Base-by-base conservation (phyloP, 345 rosid genomes). In the Crucihimalaya himalaica region DNA sequence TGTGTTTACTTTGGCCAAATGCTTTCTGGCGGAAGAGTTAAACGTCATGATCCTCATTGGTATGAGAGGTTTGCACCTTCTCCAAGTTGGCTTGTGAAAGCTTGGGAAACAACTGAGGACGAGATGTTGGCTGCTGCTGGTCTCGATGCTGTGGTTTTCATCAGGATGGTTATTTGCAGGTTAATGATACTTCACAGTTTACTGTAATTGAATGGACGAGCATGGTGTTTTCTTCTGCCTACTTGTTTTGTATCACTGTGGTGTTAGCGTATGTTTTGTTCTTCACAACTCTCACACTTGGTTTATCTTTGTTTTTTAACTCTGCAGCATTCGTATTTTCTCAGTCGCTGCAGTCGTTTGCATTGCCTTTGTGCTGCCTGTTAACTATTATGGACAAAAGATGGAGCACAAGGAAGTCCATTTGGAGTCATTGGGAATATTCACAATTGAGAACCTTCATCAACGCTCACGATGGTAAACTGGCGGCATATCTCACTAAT, bases 41-140 rank as follows among this genome's bases (percentile, higher is more conserved):
- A 73, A 54, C 79, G 66, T 34, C 43, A 14, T 20, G 87, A 84
- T 68, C 81, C 83, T 71, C 63, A 69, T 68, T 80, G 86, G 77
- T 78, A 90, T 18, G 88, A 90, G 55, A 89, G 98, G 75, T 92
- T 90, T 65, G 89, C 83, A 3, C 98, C 98, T 0, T 87, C 98
- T 32, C 92, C 99, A 0, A 83, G 97, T 81, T 95, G 99, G 99
- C 34, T 95, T 7, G 25, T 87, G 25, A 90, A 82, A 80, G 97
- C 98, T 21, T 95, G 98, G 98, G 86, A 81, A 77, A 79, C 96
- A 42, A 81, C 90, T 29, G 98, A 95, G 66, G 87, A 86, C 0
- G 98, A 95, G 78, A 72, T 95, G 63, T 77, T 95, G 74, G 83
- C 87, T 53, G 39, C 78, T 51, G 92, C 84, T 50, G 98, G 98